Evolutionary conservation across 2,329 filamentous ascomycete genomes (phyloP).

Genomic region (Lachnellula cervina): DNA sequence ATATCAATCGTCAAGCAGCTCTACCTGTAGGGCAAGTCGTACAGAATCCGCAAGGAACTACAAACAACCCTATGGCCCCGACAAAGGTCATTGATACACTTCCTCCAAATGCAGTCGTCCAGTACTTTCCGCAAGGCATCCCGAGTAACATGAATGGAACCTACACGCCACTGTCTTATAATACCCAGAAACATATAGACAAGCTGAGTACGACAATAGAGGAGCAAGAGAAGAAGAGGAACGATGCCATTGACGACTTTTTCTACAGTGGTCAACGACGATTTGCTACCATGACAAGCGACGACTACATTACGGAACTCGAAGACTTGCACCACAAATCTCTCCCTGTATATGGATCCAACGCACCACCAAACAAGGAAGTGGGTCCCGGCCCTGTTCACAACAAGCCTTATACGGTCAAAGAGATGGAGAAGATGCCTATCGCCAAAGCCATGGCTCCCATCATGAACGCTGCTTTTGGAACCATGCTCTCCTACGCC

Average conservation of each 20-base stretch:
- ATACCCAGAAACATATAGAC: constrained; percentile 10
- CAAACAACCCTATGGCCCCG: constrained; percentile 3
- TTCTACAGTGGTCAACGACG: constrained; percentile 28
- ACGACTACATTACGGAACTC: constrained; percentile 22
- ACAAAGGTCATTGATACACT: constrained; percentile 25
- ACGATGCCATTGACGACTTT: constrained; percentile 21
- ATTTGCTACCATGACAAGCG: constrained; percentile 21
- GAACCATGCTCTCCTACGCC: constrained; percentile 24
- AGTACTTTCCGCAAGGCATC: constrained; percentile 29
- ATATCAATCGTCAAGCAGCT: background rate
- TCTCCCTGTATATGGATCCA: constrained; percentile 12
- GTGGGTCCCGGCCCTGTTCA: constrained; percentile 6
- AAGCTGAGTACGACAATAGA: background rate
- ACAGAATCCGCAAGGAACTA: background rate
- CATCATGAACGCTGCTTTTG: constrained; percentile 24
- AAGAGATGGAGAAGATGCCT: constrained; percentile 23
- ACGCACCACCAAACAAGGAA: constrained; percentile 15
- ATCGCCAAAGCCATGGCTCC: constrained; percentile 20
- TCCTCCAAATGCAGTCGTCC: constrained; percentile 13
- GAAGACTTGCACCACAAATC: constrained; percentile 6
- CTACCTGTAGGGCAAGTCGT: background rate
- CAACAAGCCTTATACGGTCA: constrained; percentile 13
- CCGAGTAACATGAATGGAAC: constrained; percentile 21
- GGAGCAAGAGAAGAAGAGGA: constrained; percentile 9
- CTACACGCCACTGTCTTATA: constrained; percentile 15